Evolutionary conservation across 2,329 filamentous ascomycete species (phyloP).

Genomic region (Fusarium anguioides): DNA sequence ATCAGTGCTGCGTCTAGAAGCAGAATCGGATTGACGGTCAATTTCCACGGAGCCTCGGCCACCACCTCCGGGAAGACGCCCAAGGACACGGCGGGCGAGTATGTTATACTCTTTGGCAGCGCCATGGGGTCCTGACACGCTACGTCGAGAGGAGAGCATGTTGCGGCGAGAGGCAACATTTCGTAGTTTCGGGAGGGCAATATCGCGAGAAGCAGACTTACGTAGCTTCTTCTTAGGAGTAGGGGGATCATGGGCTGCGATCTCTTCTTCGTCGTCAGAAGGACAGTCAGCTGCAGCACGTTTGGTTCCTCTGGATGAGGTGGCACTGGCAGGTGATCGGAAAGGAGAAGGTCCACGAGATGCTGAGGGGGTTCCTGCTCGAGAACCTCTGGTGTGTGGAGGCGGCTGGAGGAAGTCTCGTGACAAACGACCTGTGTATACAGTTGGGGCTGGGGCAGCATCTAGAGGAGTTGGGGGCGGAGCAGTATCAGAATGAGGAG

Average conservation of each 20-base stretch:
- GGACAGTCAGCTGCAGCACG: slow-evolving; percentile 54
- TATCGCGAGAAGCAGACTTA: slow-evolving; percentile 60
- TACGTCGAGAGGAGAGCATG: slow-evolving; percentile 43
- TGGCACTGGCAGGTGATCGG: slow-evolving; percentile 50
- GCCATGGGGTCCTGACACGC: slow-evolving; percentile 43
- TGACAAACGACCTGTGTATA: slow-evolving; percentile 27
- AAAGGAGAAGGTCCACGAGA: slow-evolving; percentile 39
- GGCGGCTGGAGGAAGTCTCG: slow-evolving; percentile 33
- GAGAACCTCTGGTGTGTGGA: slow-evolving; percentile 46
- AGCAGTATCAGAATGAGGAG: slow-evolving; percentile 33
- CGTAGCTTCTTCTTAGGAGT: slow-evolving; percentile 63
- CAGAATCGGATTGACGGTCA: slow-evolving; percentile 25
- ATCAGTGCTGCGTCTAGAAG: slow-evolving; percentile 35
- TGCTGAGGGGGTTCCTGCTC: slow-evolving; percentile 36
- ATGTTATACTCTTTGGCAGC: slow-evolving; percentile 39
- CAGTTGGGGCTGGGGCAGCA: slow-evolving; percentile 37
- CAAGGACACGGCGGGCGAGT: slow-evolving; percentile 44
- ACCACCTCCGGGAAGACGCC: slow-evolving; percentile 38
- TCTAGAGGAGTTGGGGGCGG: slow-evolving; percentile 27
- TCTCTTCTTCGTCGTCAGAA: slow-evolving; percentile 50
- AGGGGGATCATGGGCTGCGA: slow-evolving; percentile 30
- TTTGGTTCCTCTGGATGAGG: slow-evolving; percentile 62
- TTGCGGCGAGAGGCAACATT: slow-evolving; percentile 43
- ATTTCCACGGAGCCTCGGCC: slow-evolving; percentile 31
- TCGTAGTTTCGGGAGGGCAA: slow-evolving; percentile 52